phyloP scores from a whole-genome alignment of 805 yeast genomes.

The Maudiozyma turicensis region DNA sequence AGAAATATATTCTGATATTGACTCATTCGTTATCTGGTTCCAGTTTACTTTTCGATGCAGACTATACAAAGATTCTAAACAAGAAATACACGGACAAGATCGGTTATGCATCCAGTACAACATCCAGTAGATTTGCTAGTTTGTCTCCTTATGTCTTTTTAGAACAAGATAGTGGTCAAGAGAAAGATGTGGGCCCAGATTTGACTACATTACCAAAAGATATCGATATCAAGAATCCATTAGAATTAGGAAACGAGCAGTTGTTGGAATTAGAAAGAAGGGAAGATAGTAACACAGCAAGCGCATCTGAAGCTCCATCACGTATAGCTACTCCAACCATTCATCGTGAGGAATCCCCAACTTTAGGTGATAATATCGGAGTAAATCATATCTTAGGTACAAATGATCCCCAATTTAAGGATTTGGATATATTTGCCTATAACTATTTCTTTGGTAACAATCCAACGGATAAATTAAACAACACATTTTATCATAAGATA shows the following conservation, averaged over 20 bases:
- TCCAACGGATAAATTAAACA: conserved; percentile 33
- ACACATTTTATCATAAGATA: conserved; percentile 38
- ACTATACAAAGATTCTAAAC: conserved; percentile 37
- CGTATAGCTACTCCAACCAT: conserved; percentile 30
- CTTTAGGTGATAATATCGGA: conserved; percentile 27
- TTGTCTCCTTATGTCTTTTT: neutral
- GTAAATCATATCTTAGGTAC: neutral
- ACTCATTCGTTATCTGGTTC: conserved; percentile 60
- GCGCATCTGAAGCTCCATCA: conserved; percentile 33
- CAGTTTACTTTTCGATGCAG: conserved; percentile 66
- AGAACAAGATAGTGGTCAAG: neutral
- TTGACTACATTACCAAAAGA: neutral
- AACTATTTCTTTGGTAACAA: conserved; percentile 56
- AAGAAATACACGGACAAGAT: conserved; percentile 19
- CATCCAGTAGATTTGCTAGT: neutral
- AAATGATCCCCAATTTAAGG: conserved; percentile 32
- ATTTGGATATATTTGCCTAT: conserved; percentile 51
- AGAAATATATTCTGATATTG: conserved; percentile 46
- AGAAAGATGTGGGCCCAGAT: neutral
- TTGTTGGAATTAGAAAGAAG: neutral
- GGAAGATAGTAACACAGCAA: conserved; percentile 20
- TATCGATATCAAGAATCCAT: neutral
- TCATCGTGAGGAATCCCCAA: conserved; percentile 33
- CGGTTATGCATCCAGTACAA: neutral
- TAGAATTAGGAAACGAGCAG: neutral